A percentile compares a stretch with the other conserved stretches of the same genome.
phyloP scores from a whole-genome alignment of 441 rosid genomes.

The Viola pubescens region DNA sequence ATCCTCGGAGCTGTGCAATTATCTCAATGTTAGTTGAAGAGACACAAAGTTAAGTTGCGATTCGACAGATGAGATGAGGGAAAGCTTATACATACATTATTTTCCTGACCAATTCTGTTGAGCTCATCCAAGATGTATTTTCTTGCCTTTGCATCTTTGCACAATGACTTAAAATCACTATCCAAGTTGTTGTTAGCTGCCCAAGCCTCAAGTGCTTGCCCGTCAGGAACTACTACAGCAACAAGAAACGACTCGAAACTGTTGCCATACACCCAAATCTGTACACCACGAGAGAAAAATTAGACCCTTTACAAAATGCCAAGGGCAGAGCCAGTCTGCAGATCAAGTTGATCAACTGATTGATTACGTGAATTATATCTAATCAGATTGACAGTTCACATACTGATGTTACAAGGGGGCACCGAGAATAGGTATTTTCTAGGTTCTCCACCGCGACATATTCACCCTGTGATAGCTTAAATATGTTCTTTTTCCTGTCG shows the following conservation, averaged over 20 bases:
- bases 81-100: constrained; percentile 38
- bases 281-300: constrained; percentile 6
- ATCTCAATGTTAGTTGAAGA: constrained; percentile 13
- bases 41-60: neutral
- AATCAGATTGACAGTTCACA: constrained; percentile 1
- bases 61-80: neutral
- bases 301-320: neutral
- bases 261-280: constrained; percentile 88
- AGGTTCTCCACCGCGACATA: constrained; percentile 82
- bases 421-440: constrained; percentile 59
- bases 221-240: constrained; percentile 71
- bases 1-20: constrained; percentile 64
- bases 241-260: constrained; percentile 85
- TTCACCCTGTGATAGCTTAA: constrained; percentile 91
- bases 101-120: constrained; percentile 51
- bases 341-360: neutral
- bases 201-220: constrained; percentile 69
- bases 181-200: constrained; percentile 38
- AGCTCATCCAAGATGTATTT: constrained; percentile 67
- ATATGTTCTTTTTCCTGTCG: constrained; percentile 88
- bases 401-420: constrained; percentile 67
- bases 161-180: constrained; percentile 52
- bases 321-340: no score
- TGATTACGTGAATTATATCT: neutral
- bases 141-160: constrained; percentile 51